A percentile compares a stretch with the other conserved stretches of the same genome.
These are phyloP conservation scores for Blastobotrys capitulatus DNA, from an alignment of 1,139 yeast species.

Conservation along the genomic window DNA sequence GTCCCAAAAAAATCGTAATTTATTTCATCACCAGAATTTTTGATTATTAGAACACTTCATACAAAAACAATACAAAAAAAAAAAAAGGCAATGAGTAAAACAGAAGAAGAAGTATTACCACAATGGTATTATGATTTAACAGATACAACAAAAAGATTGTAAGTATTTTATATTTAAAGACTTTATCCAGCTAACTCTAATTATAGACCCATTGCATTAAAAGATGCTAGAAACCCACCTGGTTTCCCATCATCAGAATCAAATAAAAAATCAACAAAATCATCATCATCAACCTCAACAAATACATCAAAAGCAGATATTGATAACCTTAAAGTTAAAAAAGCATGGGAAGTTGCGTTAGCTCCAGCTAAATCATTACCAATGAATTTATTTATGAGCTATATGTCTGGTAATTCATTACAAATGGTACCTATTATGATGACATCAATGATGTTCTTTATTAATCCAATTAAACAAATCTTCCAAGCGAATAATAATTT, in stretches of 20 bases:
- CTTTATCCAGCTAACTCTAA: neutral
- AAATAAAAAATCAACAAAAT: slow-evolving; percentile 9
- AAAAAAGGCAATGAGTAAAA: neutral
- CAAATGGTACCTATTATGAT: slow-evolving; percentile 89
- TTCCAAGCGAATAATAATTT: slow-evolving; percentile 47
- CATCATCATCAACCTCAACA: neutral
- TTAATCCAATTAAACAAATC: slow-evolving; percentile 72
- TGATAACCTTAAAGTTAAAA: slow-evolving; percentile 35
- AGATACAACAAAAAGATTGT: slow-evolving; percentile 22
- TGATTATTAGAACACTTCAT: too few species aligned
- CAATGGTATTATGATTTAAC: slow-evolving; percentile 28
- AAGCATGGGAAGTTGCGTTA: slow-evolving; percentile 83
- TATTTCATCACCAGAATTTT: too few species aligned
- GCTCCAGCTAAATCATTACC: slow-evolving; percentile 84
- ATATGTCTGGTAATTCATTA: slow-evolving; percentile 87
- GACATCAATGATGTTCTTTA: slow-evolving; percentile 71
- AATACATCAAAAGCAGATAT: slow-evolving; percentile 10
- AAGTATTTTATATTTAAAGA: too few species aligned
- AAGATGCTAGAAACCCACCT: slow-evolving; percentile 17
- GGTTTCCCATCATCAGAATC: slow-evolving; percentile 8
- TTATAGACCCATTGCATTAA: slow-evolving; percentile 11
- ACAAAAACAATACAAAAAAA: neutral
- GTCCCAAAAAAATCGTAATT: too few species aligned
- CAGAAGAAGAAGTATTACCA: slow-evolving; percentile 14
- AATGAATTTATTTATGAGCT: slow-evolving; percentile 85